A percentile compares a stretch with the other conserved stretches of the same genome.
These are phyloP conservation scores for Neurospora discreta DNA, from an alignment of 495 filamentous ascomycete genomes.

Conservation along the genomic window DNA sequence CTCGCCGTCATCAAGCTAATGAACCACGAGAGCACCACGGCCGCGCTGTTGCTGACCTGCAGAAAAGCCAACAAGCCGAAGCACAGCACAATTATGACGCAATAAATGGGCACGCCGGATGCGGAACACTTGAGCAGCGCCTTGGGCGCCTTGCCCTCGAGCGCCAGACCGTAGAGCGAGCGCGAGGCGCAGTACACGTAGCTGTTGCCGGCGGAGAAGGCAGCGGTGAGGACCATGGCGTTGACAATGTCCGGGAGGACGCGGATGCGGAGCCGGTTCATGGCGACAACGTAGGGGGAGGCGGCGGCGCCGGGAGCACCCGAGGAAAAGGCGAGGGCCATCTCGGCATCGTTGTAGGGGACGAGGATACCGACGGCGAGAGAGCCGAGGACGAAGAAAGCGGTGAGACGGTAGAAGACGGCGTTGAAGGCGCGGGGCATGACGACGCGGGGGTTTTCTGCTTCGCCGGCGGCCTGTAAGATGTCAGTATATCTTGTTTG, in stretches of 20 bases:
- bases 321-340: constrained; percentile 42
- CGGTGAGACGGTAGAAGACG: constrained; percentile 62
- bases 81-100: constrained; percentile 47
- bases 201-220: constrained; percentile 76
- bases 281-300: constrained; percentile 81
- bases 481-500: not conserved
- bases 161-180: constrained; percentile 61
- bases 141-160: constrained; percentile 54
- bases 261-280: constrained; percentile 59
- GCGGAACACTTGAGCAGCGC: constrained; percentile 52
- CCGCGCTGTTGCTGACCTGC: constrained; percentile 55
- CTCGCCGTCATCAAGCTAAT: constrained; percentile 59
- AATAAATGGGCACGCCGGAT: constrained; percentile 50
- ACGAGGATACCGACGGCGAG: constrained; percentile 60
- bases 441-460: constrained; percentile 53
- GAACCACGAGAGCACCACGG: constrained; percentile 66
- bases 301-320: constrained; percentile 51
- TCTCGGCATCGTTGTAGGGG: constrained; percentile 42
- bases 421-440: constrained; percentile 65
- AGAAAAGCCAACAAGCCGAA: constrained; percentile 61
- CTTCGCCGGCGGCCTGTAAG: constrained; percentile 49
- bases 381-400: constrained; percentile 66
- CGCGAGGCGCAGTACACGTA: constrained; percentile 76
- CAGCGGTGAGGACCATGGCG: constrained; percentile 60
- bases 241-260: constrained; percentile 71